A percentile compares a stretch with the other conserved stretches of the same genome.
These are phyloP conservation scores for Gaeumannomyces sp. DNA, from an alignment of 2,329 filamentous ascomycete species.

Conservation along the genomic window DNA sequence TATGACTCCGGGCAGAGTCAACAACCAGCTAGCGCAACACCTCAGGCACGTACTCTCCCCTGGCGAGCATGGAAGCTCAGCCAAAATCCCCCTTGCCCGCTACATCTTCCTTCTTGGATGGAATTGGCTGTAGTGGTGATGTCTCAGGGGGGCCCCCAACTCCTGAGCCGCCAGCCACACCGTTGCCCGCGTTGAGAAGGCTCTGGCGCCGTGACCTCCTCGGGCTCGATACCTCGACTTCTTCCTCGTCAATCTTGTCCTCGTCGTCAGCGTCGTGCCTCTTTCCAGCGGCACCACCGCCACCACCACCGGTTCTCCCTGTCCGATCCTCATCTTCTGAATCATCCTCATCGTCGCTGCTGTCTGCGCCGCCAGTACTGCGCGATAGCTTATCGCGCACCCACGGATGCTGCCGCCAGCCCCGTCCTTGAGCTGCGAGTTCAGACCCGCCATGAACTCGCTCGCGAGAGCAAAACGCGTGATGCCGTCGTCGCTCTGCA, in stretches of 20 bases:
- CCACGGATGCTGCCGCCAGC: conserved; percentile 28
- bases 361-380: conserved; percentile 6
- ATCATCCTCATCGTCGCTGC: conserved; percentile 20
- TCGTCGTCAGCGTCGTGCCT: conserved; percentile 11
- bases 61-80: background rate
- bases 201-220: conserved; percentile 50
- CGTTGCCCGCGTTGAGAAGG: conserved; percentile 30
- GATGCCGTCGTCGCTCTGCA: conserved; percentile 45
- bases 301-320: conserved; percentile 15
- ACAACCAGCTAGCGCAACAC: background rate
- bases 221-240: conserved; percentile 33
- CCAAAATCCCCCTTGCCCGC: conserved; percentile 3
- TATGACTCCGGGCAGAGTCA: background rate
- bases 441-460: conserved; percentile 45
- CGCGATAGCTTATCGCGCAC: conserved; percentile 8
- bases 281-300: background rate
- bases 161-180: conserved; percentile 19
- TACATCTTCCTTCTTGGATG: conserved; percentile 12
- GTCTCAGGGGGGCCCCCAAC: conserved; percentile 22
- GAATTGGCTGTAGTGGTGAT: conserved; percentile 23
- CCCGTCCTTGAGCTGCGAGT: conserved; percentile 43
- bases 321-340: conserved; percentile 26
- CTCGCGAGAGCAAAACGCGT: conserved; percentile 44
- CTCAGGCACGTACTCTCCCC: background rate
- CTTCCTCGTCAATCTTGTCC: conserved; percentile 28